A percentile compares a stretch with the other conserved stretches of the same genome.
Conservation (phyloP, 768 basidiomycete species). For the Strobilomyces dryophilus region DNA sequence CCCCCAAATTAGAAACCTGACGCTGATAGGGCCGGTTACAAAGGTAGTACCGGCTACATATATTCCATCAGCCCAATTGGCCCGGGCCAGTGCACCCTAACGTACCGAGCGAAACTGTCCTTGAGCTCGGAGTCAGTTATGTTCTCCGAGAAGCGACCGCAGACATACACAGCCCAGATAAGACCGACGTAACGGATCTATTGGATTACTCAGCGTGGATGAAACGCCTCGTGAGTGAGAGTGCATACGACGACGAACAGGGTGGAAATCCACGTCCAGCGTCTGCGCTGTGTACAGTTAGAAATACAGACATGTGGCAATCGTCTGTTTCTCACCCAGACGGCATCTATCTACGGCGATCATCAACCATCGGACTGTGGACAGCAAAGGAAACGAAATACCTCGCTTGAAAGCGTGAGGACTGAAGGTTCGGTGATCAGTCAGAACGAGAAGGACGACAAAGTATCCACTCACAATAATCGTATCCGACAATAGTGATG, state of each 20-base stretch:
- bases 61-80: background rate
- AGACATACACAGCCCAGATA: no score
- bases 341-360: constrained; percentile 3
- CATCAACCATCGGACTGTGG: background rate
- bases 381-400: no score
- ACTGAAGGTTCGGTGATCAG: no score
- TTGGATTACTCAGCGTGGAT: no score
- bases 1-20: background rate
- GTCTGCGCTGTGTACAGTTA: background rate
- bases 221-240: no score
- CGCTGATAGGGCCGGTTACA: constrained; percentile 1
- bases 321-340: constrained; percentile 8
- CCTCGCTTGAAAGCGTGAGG: no score
- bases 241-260: constrained; percentile 10
- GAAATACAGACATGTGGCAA: background rate
- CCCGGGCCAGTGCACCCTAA: background rate
- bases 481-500: constrained; percentile 8
- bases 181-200: no score
- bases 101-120: constrained; percentile 10
- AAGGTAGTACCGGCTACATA: constrained; percentile 5
- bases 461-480: constrained; percentile 9
- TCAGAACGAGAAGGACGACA: background rate
- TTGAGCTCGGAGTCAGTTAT: background rate
- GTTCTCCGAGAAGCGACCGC: no score
- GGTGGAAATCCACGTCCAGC: constrained; percentile 12